Conservation (phyloP, 257 asterid species). For the Haberlea rhodopensis region DNA sequence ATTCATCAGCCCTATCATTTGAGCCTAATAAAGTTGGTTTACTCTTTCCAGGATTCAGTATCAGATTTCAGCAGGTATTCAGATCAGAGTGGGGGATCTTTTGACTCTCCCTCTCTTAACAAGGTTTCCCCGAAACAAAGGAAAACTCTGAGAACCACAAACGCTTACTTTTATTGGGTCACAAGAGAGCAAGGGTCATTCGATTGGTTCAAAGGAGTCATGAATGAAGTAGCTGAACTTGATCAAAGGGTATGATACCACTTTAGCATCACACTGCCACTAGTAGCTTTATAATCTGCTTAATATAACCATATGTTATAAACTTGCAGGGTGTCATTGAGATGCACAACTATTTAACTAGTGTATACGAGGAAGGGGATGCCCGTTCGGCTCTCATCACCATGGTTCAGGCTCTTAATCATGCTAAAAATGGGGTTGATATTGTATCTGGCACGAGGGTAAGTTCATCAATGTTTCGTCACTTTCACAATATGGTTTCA, state of each 20-base stretch:
- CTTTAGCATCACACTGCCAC: conserved; percentile 1
- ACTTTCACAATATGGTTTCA: neutral
- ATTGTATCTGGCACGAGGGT: conserved; percentile 90
- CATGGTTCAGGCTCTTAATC: conserved; percentile 96
- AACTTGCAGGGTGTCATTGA: conserved; percentile 71
- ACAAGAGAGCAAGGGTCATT: conserved; percentile 96
- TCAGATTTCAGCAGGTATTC: conserved; percentile 62
- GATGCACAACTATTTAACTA: conserved; percentile 95
- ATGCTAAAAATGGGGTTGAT: conserved; percentile 93
- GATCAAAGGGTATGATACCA: conserved; percentile 73
- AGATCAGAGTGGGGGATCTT: conserved; percentile 53
- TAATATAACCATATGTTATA: conserved; percentile 7
- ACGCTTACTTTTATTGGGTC: conserved; percentile 97
- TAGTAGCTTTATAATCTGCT: neutral
- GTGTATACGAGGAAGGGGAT: conserved; percentile 97
- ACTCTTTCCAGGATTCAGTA: conserved; percentile 60
- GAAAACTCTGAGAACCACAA: conserved; percentile 64
- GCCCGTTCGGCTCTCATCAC: conserved; percentile 98
- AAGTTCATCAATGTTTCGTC: conserved; percentile 17
- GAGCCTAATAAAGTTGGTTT: conserved; percentile 2
- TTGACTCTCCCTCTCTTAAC: conserved; percentile 38
- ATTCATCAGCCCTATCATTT: neutral
- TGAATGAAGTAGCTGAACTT: conserved; percentile 88
- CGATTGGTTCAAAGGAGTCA: conserved; percentile 96
- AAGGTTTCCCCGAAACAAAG: conserved; percentile 53